These are phyloP conservation scores for Tolypocladium nubicola DNA, from an alignment of 2,329 filamentous ascomycete species.

Conservation along the genomic window DNA sequence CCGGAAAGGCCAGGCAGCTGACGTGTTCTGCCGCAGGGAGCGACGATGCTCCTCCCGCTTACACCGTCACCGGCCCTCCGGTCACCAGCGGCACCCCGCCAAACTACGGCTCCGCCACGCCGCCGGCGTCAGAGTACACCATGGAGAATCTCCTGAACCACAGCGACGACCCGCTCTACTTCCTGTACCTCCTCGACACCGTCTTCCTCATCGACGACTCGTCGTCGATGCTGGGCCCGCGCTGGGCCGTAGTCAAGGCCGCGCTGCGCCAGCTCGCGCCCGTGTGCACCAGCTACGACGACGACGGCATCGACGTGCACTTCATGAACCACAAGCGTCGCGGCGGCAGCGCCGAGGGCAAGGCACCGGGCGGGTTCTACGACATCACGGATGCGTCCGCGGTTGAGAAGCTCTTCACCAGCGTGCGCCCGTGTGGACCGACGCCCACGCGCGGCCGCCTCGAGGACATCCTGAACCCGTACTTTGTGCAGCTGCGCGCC, in stretches of 20 bases:
- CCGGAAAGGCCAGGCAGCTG: background rate
- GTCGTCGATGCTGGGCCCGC: slow-evolving; percentile 69
- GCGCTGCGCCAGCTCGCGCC: slow-evolving; percentile 68
- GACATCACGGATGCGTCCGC: slow-evolving; percentile 47
- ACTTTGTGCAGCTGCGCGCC: slow-evolving; percentile 38
- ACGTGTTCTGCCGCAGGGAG: background rate
- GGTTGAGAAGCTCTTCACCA: slow-evolving; percentile 61
- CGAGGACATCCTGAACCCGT: slow-evolving; percentile 60
- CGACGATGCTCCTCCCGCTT: slow-evolving; percentile 24
- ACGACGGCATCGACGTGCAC: slow-evolving; percentile 81
- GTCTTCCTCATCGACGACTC: slow-evolving; percentile 88
- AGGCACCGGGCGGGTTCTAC: slow-evolving; percentile 45
- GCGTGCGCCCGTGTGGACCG: slow-evolving; percentile 49
- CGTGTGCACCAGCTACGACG: slow-evolving; percentile 69
- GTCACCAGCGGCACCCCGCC: slow-evolving; percentile 1
- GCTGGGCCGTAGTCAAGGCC: slow-evolving; percentile 63
- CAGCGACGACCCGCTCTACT: slow-evolving; percentile 60
- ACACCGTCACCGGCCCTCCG: slow-evolving; percentile 7
- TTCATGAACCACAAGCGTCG: slow-evolving; percentile 64
- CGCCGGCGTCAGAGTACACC: background rate
- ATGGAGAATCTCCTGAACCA: slow-evolving; percentile 2
- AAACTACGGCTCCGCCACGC: background rate
- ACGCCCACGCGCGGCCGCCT: slow-evolving; percentile 71
- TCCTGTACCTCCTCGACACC: slow-evolving; percentile 74
- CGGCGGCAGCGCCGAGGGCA: slow-evolving; percentile 21